Percentiles rank a stretch among this genome's conserved stretches.
phyloP scores from a whole-genome alignment of 805 yeast genomes.

The Grigorovia jiainica region DNA sequence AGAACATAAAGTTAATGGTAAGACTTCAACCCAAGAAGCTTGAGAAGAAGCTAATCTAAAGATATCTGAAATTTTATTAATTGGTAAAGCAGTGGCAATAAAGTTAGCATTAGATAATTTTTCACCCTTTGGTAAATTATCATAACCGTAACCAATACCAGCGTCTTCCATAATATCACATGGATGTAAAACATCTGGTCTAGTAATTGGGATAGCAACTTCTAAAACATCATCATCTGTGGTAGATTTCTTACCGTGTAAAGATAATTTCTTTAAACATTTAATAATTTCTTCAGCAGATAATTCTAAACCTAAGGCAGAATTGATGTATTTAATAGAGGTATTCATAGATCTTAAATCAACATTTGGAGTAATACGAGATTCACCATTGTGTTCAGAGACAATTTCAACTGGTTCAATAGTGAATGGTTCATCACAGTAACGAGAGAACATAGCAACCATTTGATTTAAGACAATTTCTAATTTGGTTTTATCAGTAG shows the following conservation, averaged over 20 bases:
- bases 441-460: conserved; percentile 92
- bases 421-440: conserved; percentile 71
- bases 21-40: conserved; percentile 91
- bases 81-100: conserved; percentile 80
- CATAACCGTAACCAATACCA: conserved; percentile 92
- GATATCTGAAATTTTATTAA: conserved; percentile 86
- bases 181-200: conserved; percentile 92
- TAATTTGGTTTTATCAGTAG: conserved; percentile 89
- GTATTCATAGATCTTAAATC: conserved; percentile 60
- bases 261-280: conserved; percentile 73
- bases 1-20: conserved; percentile 92
- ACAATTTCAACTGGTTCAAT: conserved; percentile 84
- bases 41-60: conserved; percentile 85
- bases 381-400: conserved; percentile 68
- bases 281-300: conserved; percentile 56
- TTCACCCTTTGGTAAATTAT: conserved; percentile 69
- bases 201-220: conserved; percentile 80
- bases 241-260: conserved; percentile 48
- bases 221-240: conserved; percentile 36
- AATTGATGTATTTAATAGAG: conserved; percentile 77
- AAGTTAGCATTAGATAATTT: conserved; percentile 68
- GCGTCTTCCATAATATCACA: conserved; percentile 99
- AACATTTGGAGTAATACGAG: conserved; percentile 69
- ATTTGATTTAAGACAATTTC: conserved; percentile 86
- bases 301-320: conserved; percentile 79